Evolutionary conservation across 495 filamentous ascomycete genomes (phyloP).

Genomic region (Neurospora tetraspora): DNA sequence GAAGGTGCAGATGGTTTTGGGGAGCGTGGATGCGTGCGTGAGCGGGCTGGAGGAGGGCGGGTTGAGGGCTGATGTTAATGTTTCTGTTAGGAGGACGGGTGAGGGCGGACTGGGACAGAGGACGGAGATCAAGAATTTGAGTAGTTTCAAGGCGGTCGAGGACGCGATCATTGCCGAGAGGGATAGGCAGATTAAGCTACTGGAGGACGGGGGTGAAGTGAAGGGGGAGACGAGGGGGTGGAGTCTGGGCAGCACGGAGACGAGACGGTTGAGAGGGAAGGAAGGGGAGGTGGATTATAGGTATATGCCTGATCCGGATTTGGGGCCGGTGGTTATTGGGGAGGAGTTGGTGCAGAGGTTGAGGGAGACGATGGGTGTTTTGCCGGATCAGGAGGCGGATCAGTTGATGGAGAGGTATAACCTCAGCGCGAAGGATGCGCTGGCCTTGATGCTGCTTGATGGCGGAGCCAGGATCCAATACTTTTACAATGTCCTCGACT

Average conservation of each 20-base stretch:
- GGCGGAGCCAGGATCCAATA: slow-evolving; percentile 74
- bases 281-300: slow-evolving; percentile 96
- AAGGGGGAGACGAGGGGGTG: slow-evolving; percentile 89
- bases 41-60: slow-evolving; percentile 91
- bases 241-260: slow-evolving; percentile 69
- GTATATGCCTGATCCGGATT: slow-evolving; percentile 96
- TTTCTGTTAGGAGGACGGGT: slow-evolving; percentile 56
- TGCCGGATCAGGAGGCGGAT: slow-evolving; percentile 60
- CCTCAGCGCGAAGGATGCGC: slow-evolving; percentile 76
- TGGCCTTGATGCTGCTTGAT: slow-evolving; percentile 68
- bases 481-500: slow-evolving; percentile 63
- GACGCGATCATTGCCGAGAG: slow-evolving; percentile 88
- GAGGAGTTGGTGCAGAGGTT: slow-evolving; percentile 50
- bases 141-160: slow-evolving; percentile 87
- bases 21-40: slow-evolving; percentile 68
- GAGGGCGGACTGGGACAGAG: slow-evolving; percentile 61
- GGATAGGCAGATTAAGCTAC: slow-evolving; percentile 70
- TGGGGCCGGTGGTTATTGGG: slow-evolving; percentile 69
- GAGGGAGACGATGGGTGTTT: slow-evolving; percentile 44
- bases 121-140: slow-evolving; percentile 97
- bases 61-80: slow-evolving; percentile 88
- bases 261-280: slow-evolving; percentile 76
- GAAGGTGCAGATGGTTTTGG: slow-evolving; percentile 80
- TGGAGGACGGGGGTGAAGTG: slow-evolving; percentile 69
- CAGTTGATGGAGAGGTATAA: slow-evolving; percentile 48